Evolutionary conservation across 208 protist species (phyloP).

Genomic region (Leishmania aethiopica): DNA sequence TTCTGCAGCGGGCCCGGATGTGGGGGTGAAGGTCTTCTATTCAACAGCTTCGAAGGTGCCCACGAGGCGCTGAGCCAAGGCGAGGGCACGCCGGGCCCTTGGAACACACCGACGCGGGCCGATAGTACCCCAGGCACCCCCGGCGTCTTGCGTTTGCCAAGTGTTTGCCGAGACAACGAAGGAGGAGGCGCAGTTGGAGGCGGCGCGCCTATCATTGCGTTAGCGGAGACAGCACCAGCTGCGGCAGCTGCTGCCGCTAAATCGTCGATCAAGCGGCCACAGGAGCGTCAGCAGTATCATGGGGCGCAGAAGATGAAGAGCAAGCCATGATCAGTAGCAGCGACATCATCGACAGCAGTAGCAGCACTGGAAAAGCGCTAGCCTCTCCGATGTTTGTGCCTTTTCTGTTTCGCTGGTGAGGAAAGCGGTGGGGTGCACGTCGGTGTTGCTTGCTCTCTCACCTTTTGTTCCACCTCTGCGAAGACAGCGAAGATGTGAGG

Average conservation of each 20-base stretch:
- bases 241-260: neutral
- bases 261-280: neutral
- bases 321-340: neutral
- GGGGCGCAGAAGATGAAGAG: slow-evolving; percentile 7
- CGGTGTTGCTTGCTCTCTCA: neutral
- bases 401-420: neutral
- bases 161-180: neutral
- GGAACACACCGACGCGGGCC: neutral
- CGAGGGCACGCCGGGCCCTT: neutral
- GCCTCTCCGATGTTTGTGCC: neutral
- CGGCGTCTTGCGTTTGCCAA: neutral
- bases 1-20: neutral
- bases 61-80: neutral
- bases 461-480: neutral
- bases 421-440: neutral
- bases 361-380: neutral
- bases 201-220: neutral
- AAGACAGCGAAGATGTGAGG: neutral
- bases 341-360: neutral
- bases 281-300: slow-evolving; percentile 16
- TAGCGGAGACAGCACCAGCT: neutral
- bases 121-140: neutral
- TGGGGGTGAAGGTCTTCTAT: neutral
- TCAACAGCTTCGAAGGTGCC: neutral
- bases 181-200: neutral